A percentile compares a stretch with the other conserved stretches of the same genome.
phyloP scores from a whole-genome alignment of 2,329 filamentous ascomycete genomes.

The Xylariaceae sp. region DNA sequence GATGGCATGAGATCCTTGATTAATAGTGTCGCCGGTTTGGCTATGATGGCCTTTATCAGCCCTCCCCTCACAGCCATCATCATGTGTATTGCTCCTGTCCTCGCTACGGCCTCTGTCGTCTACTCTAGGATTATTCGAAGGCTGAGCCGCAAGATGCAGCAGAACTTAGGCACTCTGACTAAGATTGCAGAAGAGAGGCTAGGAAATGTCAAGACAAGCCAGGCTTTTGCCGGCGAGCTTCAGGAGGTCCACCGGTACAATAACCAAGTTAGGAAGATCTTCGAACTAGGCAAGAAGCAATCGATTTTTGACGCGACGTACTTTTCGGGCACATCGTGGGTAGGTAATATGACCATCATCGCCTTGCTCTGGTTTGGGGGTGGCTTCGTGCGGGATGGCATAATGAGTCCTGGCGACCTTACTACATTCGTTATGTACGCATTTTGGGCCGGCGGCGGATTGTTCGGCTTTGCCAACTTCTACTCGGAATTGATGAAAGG shows the following conservation, averaged over 20 bases:
- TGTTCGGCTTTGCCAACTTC: constrained; percentile 93
- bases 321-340: constrained; percentile 83
- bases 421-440: constrained; percentile 99
- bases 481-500: constrained; percentile 99
- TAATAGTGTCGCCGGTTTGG: constrained; percentile 85
- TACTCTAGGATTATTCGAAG: constrained; percentile 89
- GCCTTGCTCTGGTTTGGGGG: constrained; percentile 89
- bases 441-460: constrained; percentile 79
- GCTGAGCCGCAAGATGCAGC: constrained; percentile 89
- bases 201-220: constrained; percentile 93
- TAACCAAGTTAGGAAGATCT: constrained; percentile 87
- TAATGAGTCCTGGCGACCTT: constrained; percentile 87
- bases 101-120: constrained; percentile 87
- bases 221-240: constrained; percentile 92
- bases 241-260: constrained; percentile 93
- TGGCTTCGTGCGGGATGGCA: constrained; percentile 82
- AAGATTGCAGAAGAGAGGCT: constrained; percentile 98
- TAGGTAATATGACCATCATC: constrained; percentile 95
- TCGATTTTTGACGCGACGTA: constrained; percentile 89
- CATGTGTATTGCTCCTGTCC: constrained; percentile 83
- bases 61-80: constrained; percentile 87
- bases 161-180: constrained; percentile 87
- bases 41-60: constrained; percentile 94
- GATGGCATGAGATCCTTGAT: constrained; percentile 92
- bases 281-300: constrained; percentile 82